These are phyloP conservation scores for Botrytis galanthina DNA, from an alignment of 2,329 filamentous ascomycete genomes.

Conservation along the genomic window DNA sequence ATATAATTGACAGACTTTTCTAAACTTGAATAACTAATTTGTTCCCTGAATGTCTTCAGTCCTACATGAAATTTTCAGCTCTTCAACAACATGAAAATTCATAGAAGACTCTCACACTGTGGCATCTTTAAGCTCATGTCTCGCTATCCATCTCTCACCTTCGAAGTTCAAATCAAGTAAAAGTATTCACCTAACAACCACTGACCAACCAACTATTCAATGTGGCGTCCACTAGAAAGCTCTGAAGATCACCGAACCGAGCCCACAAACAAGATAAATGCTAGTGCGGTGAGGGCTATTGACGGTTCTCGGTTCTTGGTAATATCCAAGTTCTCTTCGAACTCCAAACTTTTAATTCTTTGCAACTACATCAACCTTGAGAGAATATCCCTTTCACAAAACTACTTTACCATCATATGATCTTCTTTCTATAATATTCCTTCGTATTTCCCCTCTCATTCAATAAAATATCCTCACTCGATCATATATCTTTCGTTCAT, in stretches of 20 bases:
- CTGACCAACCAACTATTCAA: neutral
- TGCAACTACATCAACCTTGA: neutral
- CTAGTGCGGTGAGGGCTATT: neutral
- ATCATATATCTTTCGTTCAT: neutral
- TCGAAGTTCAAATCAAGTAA: neutral
- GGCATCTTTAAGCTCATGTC: neutral
- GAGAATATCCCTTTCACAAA: neutral
- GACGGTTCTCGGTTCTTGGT: neutral
- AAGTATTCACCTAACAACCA: neutral
- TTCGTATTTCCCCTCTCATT: neutral
- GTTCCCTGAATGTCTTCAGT: neutral
- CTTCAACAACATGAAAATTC: too few relatives aligned
- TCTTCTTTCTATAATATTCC: accelerated
- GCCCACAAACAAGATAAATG: neutral
- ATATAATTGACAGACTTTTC: neutral
- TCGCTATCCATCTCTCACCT: neutral
- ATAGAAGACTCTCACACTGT: too few relatives aligned
- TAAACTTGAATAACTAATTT: too few relatives aligned
- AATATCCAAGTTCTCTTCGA: neutral
- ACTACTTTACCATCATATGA: neutral
- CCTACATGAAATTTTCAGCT: accelerated
- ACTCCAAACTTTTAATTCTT: neutral
- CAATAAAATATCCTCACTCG: neutral
- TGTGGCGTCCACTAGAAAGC: neutral
- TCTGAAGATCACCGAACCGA: neutral